Evolutionary conservation across 495 filamentous ascomycete species (phyloP), one percentile per base, ranked within the genome.

Genomic region (Podospora pseudoanserina): DNA sequence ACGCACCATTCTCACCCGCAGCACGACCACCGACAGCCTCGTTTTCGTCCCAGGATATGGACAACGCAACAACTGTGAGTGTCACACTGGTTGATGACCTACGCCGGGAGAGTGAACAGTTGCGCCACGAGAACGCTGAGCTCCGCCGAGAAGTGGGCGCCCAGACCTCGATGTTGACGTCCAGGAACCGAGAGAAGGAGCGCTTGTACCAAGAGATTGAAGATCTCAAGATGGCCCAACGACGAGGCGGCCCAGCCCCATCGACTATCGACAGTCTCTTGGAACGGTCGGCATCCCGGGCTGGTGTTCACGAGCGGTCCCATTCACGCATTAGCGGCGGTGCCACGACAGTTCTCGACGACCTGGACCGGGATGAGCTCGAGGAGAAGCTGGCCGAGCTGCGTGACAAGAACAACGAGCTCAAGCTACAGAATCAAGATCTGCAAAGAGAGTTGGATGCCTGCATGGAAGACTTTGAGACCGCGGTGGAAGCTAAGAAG

Each of bases 91-190:
- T 94, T 5, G 85, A 87, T 16, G 84, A 87, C 9, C 79, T 87
- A 26, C 79, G 81, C 6, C 76, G 79, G 13, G 91, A 94, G 72
- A 83, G 87, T 57, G 90, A 92, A 60, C 89, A 94, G 68, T 82
- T 97, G 30, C 89, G 91, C 61, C 92, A 93, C 70, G 95, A 98
- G 75, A 98, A 97, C 72, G 92, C 92, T 15, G 94, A 97, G 74
- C 81, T 99, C 18, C 87, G 92, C 44, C 90, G 94, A 60, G 94
- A 98, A 76, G 90, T 98, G 30, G 92, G 93, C 67, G 95, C 96
- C 13, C 95, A 99, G 77, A 96, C 93, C 0, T 97, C 93, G 0
- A 99, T 98, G 94, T 87, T 99, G 7, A 97, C 96, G 4, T 97
- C 95, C 39, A 86, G 95, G 6, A 97, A 98, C 72, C 88, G 92